Conservation (phyloP, 2,329 filamentous ascomycete genomes). For the Ophiocordyceps sinensis region DNA sequence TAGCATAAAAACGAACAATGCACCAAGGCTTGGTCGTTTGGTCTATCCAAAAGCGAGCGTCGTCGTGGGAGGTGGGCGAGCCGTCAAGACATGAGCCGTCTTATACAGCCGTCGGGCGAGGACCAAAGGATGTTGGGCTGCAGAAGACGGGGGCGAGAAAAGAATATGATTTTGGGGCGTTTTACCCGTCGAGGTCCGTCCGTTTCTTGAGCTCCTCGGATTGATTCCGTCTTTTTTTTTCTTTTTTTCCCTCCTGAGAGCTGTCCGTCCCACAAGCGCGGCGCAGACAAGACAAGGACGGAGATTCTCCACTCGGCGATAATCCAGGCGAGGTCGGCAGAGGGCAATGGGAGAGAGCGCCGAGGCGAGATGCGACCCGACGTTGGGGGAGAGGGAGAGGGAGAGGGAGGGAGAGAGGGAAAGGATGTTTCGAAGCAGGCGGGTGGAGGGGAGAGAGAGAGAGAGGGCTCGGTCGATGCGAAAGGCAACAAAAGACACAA, state of each 20-base stretch:
- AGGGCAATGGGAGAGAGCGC: background rate
- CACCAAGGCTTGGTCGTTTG: background rate
- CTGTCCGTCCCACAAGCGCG: background rate
- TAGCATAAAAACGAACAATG: background rate
- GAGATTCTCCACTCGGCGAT: no score
- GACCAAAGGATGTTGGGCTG: background rate
- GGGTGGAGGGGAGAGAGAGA: background rate
- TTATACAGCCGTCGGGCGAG: background rate
- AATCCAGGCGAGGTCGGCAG: no score
- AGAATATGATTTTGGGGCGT: background rate
- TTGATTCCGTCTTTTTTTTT: background rate
- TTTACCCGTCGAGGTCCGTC: background rate
- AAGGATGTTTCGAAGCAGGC: background rate
- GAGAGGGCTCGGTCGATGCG: constrained; percentile 1
- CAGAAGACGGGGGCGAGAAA: background rate
- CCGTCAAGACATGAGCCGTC: background rate
- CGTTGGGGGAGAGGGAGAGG: background rate
- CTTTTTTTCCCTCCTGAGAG: background rate
- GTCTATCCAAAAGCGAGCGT: background rate
- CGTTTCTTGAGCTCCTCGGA: background rate
- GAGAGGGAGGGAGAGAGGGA: background rate
- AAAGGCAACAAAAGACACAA: constrained; percentile 31
- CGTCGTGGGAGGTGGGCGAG: background rate
- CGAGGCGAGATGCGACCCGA: background rate
- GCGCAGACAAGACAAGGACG: background rate